These are phyloP conservation scores for Botrytis hyacinthi DNA, from an alignment of 2,329 filamentous ascomycete genomes.

Conservation along the genomic window DNA sequence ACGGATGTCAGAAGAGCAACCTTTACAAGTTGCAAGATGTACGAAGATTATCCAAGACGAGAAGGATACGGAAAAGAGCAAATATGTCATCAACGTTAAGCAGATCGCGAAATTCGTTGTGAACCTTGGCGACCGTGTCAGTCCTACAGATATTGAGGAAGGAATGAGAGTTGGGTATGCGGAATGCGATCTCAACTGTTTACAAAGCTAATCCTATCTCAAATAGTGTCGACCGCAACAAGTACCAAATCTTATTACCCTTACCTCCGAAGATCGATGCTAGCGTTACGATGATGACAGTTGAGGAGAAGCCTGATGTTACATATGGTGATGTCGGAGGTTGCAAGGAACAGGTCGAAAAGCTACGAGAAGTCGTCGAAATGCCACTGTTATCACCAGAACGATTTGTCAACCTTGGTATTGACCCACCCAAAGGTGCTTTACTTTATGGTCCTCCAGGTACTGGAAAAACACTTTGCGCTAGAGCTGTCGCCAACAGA, in stretches of 20 bases:
- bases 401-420: constrained; percentile 96
- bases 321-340: constrained; percentile 98
- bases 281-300: constrained; percentile 99
- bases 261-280: constrained; percentile 98
- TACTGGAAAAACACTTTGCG: constrained; percentile 98
- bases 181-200: constrained; percentile 23
- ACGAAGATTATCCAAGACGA: constrained; percentile 99
- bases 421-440: constrained; percentile 96
- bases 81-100: constrained; percentile 99
- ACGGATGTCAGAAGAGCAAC: constrained; percentile 98
- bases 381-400: constrained; percentile 96
- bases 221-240: constrained; percentile 83
- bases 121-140: constrained; percentile 93
- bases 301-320: constrained; percentile 98
- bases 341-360: constrained; percentile 99
- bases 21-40: constrained; percentile 93
- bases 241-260: constrained; percentile 97
- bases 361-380: constrained; percentile 96
- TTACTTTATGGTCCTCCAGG: constrained; percentile 94
- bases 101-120: constrained; percentile 99
- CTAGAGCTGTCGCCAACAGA: constrained; percentile 93
- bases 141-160: constrained; percentile 97
- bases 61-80: constrained; percentile 95
- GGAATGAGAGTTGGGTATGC: constrained; percentile 89
- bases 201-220: constrained; percentile 27